Evolutionary conservation across 176 grass and related monocot species (phyloP).

Genomic region (Miscanthus lutarioriparius): DNA sequence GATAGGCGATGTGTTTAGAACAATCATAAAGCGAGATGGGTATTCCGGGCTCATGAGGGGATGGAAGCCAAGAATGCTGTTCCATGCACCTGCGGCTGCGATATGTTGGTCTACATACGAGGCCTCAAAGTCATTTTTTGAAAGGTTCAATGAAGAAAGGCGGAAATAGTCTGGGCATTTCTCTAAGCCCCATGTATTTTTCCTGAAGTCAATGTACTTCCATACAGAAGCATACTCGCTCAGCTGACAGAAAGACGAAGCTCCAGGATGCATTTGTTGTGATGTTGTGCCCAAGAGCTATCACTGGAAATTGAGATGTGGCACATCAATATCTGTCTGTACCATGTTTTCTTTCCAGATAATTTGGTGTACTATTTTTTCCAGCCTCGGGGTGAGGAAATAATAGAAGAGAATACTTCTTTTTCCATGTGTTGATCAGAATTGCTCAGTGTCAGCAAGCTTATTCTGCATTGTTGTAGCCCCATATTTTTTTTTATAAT

Average conservation of each 20-base stretch:
- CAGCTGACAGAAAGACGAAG: slow-evolving; percentile 35
- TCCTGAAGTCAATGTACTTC: slow-evolving; percentile 53
- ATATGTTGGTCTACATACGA: slow-evolving; percentile 96
- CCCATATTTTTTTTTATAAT: slow-evolving; percentile 4
- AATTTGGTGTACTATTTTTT: slow-evolving; percentile 53
- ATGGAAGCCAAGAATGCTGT: slow-evolving; percentile 87
- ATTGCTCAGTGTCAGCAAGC: not conserved
- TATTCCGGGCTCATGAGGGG: slow-evolving; percentile 80
- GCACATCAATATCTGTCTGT: slow-evolving; percentile 38
- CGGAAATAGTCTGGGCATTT: slow-evolving; percentile 51
- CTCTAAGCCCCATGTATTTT: slow-evolving; percentile 35
- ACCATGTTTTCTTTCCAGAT: slow-evolving; percentile 49
- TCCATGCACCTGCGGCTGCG: slow-evolving; percentile 87
- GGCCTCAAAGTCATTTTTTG: slow-evolving; percentile 81
- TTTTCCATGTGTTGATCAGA: slow-evolving; percentile 24
- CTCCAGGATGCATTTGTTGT: slow-evolving; percentile 34
- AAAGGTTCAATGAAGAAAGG: slow-evolving; percentile 68
- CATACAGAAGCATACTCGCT: slow-evolving; percentile 21
- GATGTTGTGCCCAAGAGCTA: slow-evolving; percentile 13
- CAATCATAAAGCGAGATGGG: slow-evolving; percentile 72
- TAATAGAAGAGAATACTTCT: slow-evolving; percentile 40
- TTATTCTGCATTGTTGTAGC: slow-evolving; percentile 3
- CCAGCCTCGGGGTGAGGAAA: slow-evolving; percentile 16
- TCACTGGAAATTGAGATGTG: slow-evolving; percentile 27
- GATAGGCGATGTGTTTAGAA: slow-evolving; percentile 57